A percentile compares a stretch with the other conserved stretches of the same genome.
Conservation (phyloP, 352 stramenopile species). For the Phytophthora multivora region DNA sequence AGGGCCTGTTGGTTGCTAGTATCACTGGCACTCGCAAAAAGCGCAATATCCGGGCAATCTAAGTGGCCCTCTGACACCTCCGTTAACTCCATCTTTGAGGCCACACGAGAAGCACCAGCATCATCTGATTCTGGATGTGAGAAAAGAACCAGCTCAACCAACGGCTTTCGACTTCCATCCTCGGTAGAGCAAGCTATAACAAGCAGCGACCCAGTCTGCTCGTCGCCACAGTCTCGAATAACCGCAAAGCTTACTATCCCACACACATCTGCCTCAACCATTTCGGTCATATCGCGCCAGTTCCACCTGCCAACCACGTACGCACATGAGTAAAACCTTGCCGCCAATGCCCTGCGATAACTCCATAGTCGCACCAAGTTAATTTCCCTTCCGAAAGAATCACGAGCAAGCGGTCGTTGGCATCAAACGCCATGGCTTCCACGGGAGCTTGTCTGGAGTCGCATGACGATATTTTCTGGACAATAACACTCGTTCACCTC, state of each 20-base stretch:
- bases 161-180: not conserved
- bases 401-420: slow-evolving; percentile 10
- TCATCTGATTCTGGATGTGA: not conserved
- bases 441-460: slow-evolving; percentile 14
- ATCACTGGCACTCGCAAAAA: not conserved
- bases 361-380: slow-evolving; percentile 28
- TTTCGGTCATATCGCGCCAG: slow-evolving; percentile 34
- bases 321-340: not conserved
- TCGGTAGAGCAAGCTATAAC: slow-evolving; percentile 8
- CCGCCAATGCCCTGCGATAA: not conserved
- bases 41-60: not conserved
- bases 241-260: slow-evolving; percentile 30
- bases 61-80: not conserved
- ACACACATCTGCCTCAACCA: slow-evolving; percentile 17
- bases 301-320: slow-evolving; percentile 36
- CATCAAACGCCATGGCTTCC: slow-evolving; percentile 27
- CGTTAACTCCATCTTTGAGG: slow-evolving; percentile 2
- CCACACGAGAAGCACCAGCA: not conserved
- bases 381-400: slow-evolving; percentile 35
- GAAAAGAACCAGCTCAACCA: slow-evolving; percentile 16
- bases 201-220: slow-evolving; percentile 2
- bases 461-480: slow-evolving; percentile 24
- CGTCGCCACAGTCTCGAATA: not conserved
- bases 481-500: slow-evolving; percentile 3
- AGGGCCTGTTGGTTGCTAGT: slow-evolving; percentile 2